A percentile compares a stretch with the other conserved stretches of the same genome.
phyloP scores from a whole-genome alignment of 129 eudicot species.

The Artemisia tridentata region DNA sequence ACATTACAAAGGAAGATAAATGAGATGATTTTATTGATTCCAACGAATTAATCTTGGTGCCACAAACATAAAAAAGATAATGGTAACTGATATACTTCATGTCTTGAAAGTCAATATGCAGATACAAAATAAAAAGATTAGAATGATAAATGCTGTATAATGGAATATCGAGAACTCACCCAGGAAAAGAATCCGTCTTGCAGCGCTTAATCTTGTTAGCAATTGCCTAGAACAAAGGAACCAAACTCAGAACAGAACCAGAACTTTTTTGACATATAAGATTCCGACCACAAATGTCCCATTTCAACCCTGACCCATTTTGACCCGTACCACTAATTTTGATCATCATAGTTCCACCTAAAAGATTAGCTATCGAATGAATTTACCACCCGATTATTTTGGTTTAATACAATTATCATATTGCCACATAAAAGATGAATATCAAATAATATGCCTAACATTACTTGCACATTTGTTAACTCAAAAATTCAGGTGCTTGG shows the following conservation, averaged over 20 bases:
- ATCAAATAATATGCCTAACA: not conserved
- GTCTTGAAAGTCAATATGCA: not conserved
- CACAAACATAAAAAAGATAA: constrained; percentile 7
- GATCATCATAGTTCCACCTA: too few relatives aligned
- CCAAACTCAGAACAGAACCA: not conserved
- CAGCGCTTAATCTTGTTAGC: constrained; percentile 96
- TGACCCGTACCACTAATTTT: not conserved
- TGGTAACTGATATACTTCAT: not conserved
- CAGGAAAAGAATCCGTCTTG: constrained; percentile 91
- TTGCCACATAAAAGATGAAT: not conserved
- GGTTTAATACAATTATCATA: too few relatives aligned
- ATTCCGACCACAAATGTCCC: not conserved
- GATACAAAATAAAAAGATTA: not conserved
- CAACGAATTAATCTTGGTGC: constrained; percentile 1
- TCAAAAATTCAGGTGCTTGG: not conserved
- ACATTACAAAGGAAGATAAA: constrained; percentile 18
- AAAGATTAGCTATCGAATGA: too few relatives aligned
- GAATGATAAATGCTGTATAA: not conserved
- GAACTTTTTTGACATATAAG: not conserved
- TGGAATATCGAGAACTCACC: constrained; percentile 45
- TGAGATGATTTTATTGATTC: constrained; percentile 8
- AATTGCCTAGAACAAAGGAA: constrained; percentile 52
- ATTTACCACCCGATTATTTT: too few relatives aligned
- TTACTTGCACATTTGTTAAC: not conserved
- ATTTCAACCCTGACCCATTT: not conserved